Base-by-base conservation (phyloP, 768 basidiomycete genomes). In the Chalciporus piperatus region DNA sequence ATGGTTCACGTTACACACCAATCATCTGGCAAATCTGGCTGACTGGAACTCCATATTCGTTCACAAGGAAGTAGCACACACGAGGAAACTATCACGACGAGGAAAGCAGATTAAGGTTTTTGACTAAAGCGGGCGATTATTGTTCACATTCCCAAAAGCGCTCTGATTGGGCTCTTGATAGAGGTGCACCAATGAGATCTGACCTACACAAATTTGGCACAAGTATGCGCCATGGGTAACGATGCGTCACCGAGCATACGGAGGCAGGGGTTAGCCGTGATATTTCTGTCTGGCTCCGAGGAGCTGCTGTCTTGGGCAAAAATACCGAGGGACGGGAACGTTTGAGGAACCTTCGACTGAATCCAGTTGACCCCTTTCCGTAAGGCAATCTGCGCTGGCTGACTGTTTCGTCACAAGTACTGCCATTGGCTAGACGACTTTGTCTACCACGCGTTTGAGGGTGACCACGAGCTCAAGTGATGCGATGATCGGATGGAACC, bases 31-130 rank as follows among this genome's bases (percentile, higher is more conserved):
- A 30, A 52, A 57, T 51, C 53, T 41, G 54, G 48, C 47, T n/a
- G 55, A 57, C 35, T n/a, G 16, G 16, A n/a, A n/a, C 35, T n/a
- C 35, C 35, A 32, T 32, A 32, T 32, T 32, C 30, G 30, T 32
- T 13, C 22, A 27, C n/a, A 17, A 23, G 42, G 14, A 59, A 56
- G 61, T 27, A 55, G 50, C 44, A 60, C 58, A 28, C 40, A 66
- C 39, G 47, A 48, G 55, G 61, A 47, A 58, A 57, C 35, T 48
- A 44, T 61, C 47, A 38, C 40, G 38, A 54, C 53, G 55, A 63
- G 25, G 60, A 57, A 50, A 44, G 45, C 22, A 54, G 54, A 50
- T 63, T 64, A 64, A 60, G 58, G 64, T 64, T 64, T 64, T 63
- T 60, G 46, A 35, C 64, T 64, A 64, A 63, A 63, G 43, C 54